These are phyloP conservation scores for Cyclotella baltica DNA, from an alignment of 108 stramenopile genomes.

Conservation along the genomic window DNA sequence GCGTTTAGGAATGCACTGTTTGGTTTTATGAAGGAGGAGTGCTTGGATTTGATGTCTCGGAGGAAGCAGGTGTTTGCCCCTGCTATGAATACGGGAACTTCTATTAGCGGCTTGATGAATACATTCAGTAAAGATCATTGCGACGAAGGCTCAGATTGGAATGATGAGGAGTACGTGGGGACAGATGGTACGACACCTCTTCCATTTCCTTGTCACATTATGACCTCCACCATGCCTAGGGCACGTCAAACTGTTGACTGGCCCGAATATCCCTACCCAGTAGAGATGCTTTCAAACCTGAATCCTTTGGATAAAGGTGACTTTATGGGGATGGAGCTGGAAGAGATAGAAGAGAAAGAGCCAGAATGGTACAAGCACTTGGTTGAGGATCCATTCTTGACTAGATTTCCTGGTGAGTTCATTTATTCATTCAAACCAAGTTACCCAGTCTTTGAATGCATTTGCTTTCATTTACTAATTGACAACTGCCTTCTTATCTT, in stretches of 20 bases:
- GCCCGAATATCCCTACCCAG: constrained; percentile 56
- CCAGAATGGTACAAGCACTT: constrained; percentile 80
- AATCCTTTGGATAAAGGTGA: constrained; percentile 95
- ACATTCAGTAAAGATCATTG: constrained; percentile 11
- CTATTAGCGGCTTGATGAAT: constrained; percentile 68
- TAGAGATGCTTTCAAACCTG: constrained; percentile 79
- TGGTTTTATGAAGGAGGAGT: constrained; percentile 71
- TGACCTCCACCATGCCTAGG: constrained; percentile 86
- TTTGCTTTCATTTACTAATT: too few relatives aligned
- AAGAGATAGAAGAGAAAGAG: constrained; percentile 69
- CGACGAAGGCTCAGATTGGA: constrained; percentile 13
- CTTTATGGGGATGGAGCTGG: constrained; percentile 83
- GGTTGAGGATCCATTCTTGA: constrained; percentile 79
- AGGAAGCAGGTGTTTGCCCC: constrained; percentile 49
- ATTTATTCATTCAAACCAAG: neutral
- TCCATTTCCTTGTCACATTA: constrained; percentile 74
- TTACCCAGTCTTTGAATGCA: too few relatives aligned
- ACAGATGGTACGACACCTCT: constrained; percentile 44
- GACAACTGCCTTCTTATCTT: constrained; percentile 41
- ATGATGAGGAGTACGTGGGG: constrained; percentile 34
- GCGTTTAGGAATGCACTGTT: constrained; percentile 79
- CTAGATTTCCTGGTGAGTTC: constrained; percentile 49
- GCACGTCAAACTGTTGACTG: constrained; percentile 81
- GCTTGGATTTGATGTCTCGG: constrained; percentile 63
- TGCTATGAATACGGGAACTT: constrained; percentile 56